Conservation (phyloP, 2,329 filamentous ascomycete genomes). For the Setomelanomma holmii region DNA sequence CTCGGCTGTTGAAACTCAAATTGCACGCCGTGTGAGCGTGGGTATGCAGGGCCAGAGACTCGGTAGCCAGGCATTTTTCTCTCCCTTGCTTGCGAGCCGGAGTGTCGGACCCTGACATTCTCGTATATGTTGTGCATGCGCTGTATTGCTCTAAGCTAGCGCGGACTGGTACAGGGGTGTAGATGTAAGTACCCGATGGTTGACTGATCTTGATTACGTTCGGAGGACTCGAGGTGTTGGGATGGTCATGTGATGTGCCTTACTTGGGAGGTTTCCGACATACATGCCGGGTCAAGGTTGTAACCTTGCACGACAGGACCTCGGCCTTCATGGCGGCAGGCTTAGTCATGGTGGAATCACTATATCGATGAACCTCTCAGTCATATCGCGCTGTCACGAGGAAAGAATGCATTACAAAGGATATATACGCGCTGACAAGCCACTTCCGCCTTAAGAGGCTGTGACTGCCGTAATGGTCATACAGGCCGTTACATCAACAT, state of each 20-base stretch:
- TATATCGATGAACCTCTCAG: no score
- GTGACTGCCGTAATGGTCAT: slow-evolving; percentile 3
- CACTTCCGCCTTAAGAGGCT: slow-evolving; percentile 1
- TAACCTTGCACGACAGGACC: not conserved
- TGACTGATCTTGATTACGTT: slow-evolving; percentile 1
- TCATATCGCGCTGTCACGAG: no score
- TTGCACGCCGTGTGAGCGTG: not conserved
- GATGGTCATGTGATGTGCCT: not conserved
- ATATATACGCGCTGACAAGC: slow-evolving; percentile 7
- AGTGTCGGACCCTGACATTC: not conserved
- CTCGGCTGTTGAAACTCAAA: slow-evolving; percentile 2
- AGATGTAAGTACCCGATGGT: not conserved
- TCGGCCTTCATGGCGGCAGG: slow-evolving; percentile 3
- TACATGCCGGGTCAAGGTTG: not conserved
- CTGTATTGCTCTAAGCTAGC: no score
- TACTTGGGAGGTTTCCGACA: not conserved
- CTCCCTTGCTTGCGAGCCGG: not conserved
- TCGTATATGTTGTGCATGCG: not conserved
- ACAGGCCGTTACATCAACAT: slow-evolving; percentile 32
- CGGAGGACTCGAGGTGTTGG: no score
- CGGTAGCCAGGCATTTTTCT: no score
- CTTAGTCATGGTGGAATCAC: slow-evolving; percentile 7
- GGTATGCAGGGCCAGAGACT: not conserved
- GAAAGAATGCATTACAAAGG: slow-evolving; percentile 10
- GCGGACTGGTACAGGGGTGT: no score